Percentiles rank a stretch among this genome's conserved stretches.
These are phyloP conservation scores for Gossypioides kirkii DNA, from an alignment of 345 rosid genomes.

Conservation along the genomic window DNA sequence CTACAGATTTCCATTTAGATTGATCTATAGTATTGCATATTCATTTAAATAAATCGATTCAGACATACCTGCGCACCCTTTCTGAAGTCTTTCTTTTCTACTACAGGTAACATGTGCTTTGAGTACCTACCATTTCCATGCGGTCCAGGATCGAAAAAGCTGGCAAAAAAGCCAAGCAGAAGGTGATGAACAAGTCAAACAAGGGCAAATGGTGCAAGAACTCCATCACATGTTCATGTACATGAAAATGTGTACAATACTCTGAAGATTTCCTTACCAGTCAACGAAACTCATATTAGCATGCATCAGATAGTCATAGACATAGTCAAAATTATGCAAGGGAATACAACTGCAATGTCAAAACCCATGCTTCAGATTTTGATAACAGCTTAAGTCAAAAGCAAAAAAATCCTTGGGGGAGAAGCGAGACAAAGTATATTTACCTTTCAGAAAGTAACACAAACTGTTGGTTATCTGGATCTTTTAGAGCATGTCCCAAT, in stretches of 20 bases:
- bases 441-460: conserved; percentile 97
- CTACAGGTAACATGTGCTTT: conserved; percentile 91
- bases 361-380: conserved; percentile 8
- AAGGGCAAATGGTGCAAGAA: conserved; percentile 10
- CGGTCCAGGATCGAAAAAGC: conserved; percentile 94
- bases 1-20: neutral
- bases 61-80: conserved; percentile 94
- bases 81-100: conserved; percentile 80
- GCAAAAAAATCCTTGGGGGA: neutral
- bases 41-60: neutral
- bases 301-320: conserved; percentile 76
- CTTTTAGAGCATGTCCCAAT: conserved; percentile 75
- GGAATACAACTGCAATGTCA: conserved; percentile 79
- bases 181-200: neutral
- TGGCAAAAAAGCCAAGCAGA: conserved; percentile 25
- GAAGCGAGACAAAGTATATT: neutral
- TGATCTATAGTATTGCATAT: conserved; percentile 10
- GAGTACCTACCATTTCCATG: conserved; percentile 97
- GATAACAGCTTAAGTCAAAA: neutral
- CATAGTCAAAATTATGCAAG: conserved; percentile 78
- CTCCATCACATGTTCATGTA: neutral
- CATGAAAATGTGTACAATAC: neutral
- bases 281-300: conserved; percentile 85
- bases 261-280: conserved; percentile 43
- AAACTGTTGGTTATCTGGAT: conserved; percentile 93